Percentiles rank a stretch among this genome's conserved stretches.
Conservation (phyloP, 129 eudicot genomes). For the Ambrosia artemisiifolia region DNA sequence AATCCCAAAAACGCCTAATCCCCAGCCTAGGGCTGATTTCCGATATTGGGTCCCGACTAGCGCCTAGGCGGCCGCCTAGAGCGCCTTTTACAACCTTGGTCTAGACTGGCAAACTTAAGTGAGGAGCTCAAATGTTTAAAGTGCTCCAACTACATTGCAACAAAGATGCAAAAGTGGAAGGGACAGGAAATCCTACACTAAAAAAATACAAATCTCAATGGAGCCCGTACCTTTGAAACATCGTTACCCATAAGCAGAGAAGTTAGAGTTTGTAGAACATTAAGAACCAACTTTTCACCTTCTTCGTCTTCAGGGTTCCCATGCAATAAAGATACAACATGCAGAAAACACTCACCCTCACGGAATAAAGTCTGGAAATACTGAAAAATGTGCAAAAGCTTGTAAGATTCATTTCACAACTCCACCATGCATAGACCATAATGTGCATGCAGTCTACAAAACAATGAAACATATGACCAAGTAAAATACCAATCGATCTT, state of each 20-base stretch:
- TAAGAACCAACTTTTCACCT: conserved; percentile 76
- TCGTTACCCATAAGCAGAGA: conserved; percentile 73
- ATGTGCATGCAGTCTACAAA: conserved; percentile 11
- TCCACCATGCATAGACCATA: background rate
- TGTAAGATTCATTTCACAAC: conserved; percentile 21
- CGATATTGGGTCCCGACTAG: too few relatives aligned
- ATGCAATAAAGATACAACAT: conserved; percentile 84
- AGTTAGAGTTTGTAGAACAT: conserved; percentile 84
- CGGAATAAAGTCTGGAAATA: conserved; percentile 81
- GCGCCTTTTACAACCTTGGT: too few relatives aligned
- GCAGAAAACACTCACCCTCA: conserved; percentile 92
- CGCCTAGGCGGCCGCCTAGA: too few relatives aligned
- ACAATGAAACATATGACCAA: conserved; percentile 1
- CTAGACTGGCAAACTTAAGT: background rate
- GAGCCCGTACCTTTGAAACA: conserved; percentile 69
- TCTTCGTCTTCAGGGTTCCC: conserved; percentile 65
- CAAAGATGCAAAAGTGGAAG: background rate
- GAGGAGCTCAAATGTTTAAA: background rate
- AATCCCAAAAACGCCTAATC: too few relatives aligned
- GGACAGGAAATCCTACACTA: background rate
- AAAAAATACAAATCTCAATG: background rate
- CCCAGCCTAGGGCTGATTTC: too few relatives aligned
- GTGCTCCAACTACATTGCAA: background rate
- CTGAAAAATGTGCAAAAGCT: conserved; percentile 43
- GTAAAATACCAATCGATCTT: conserved; percentile 64